phyloP scores from a whole-genome alignment of 306 rosid species.

The Glycine tomentella region DNA sequence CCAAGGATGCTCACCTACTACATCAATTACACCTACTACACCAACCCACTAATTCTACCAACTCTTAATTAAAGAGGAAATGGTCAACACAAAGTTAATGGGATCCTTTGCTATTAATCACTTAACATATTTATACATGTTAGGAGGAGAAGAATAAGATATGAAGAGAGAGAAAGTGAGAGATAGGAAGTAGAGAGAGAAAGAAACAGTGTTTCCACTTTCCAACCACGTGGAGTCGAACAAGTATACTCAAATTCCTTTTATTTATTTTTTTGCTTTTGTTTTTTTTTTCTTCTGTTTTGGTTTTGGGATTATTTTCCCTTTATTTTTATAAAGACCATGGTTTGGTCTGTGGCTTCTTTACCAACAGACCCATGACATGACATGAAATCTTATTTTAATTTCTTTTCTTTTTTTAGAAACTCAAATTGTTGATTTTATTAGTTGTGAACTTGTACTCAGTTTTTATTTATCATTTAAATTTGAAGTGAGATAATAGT shows the following conservation, averaged over 20 bases:
- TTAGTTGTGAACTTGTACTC: not conserved
- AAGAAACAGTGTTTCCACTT: conserved; percentile 43
- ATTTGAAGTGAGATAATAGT: not conserved
- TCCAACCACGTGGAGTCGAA: conserved; percentile 58
- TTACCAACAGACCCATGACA: conserved; percentile 31
- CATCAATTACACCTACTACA: too few species aligned
- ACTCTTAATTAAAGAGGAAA: too few species aligned
- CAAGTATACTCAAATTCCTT: conserved; percentile 41
- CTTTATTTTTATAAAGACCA: conserved; percentile 1
- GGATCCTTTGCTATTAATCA: conserved; percentile 33
- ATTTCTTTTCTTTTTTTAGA: not conserved
- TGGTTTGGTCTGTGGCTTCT: conserved; percentile 9
- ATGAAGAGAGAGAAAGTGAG: conserved; percentile 36
- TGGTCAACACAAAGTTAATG: conserved; percentile 42
- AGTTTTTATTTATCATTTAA: not conserved
- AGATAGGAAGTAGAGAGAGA: too few species aligned
- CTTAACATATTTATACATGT: conserved; percentile 40
- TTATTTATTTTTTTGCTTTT: not conserved
- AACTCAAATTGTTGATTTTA: not conserved
- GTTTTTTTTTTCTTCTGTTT: not conserved
- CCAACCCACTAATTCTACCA: too few species aligned
- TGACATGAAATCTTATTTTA: not conserved
- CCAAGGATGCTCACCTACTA: too few species aligned
- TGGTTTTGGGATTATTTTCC: not conserved
- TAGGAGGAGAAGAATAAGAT: conserved; percentile 11